Evolutionary conservation across 805 yeast genomes (phyloP), one percentile per base, ranked within the genome.

Genomic region (Candida awuae): DNA sequence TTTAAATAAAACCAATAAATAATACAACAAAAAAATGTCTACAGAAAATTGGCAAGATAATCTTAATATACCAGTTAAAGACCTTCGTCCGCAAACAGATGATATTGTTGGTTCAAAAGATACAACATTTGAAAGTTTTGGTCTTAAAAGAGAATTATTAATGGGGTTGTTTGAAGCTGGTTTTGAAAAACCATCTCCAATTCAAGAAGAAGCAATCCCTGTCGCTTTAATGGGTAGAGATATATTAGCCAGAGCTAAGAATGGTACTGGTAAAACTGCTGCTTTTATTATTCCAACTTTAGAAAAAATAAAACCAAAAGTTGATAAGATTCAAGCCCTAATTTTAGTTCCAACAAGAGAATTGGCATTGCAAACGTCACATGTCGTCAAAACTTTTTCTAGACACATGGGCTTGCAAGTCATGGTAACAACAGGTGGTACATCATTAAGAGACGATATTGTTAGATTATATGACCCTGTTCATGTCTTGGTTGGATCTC

Each of bases 121-220:
- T 41, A 80, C 80, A 52, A 70, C 84, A 15, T 92, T 92, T 57
- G 98, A 92, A 63, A 94, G 87, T 57, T 86, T 88, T 64, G 80
- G 78, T 55, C 74, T 92, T 52, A 87, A 86, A 61, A 78, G 98
- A 63, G 95, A 92, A 58, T 71, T 92, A 44, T 68, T 92, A 58
- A 92, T 92, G 98, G 98, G 98, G 26, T 90, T 92, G 49, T 92
- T 88, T 61, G 98, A 92, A 63, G 97, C 97, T 1, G 98, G 98
- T 35, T 92, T 92, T 57, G 98, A 92, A 61, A 86, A 84, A 56
- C 98, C 98, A 6, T 84, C 95, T 22, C 98, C 98, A 15, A 87
- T 92, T 58, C 98, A 92, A 64, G 97, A 90, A 64, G 97, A 88
- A 61, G 77, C 95, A 7, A 92, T 92, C 42, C 98, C 98, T 3